A percentile compares a stretch with the other conserved stretches of the same genome.
Conservation (phyloP, 2,329 filamentous ascomycete genomes). For the Leptographium radiaticola region DNA sequence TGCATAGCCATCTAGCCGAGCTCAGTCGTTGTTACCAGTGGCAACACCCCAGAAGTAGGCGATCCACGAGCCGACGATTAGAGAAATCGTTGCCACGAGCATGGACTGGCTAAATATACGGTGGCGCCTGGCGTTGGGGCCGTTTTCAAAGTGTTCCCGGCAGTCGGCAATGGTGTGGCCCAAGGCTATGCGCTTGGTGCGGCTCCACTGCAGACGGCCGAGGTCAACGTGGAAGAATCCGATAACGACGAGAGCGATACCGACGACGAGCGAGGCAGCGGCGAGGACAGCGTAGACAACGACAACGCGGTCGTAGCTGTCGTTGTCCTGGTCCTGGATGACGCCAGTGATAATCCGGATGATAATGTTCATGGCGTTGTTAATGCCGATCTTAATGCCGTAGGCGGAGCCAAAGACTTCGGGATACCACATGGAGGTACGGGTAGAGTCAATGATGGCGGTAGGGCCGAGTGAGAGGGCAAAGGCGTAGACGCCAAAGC, state of each 20-base stretch:
- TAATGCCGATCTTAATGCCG: slow-evolving; percentile 46
- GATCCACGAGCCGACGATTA: slow-evolving; percentile 38
- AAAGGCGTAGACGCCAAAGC: slow-evolving; percentile 47
- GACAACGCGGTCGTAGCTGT: slow-evolving; percentile 41
- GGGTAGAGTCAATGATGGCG: slow-evolving; percentile 45
- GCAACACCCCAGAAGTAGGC: slow-evolving; percentile 50
- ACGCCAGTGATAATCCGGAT: slow-evolving; percentile 42
- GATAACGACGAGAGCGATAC: slow-evolving; percentile 13
- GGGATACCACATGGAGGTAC: slow-evolving; percentile 35
- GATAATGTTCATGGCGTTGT: slow-evolving; percentile 51
- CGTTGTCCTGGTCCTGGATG: slow-evolving; percentile 43
- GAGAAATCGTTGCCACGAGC: slow-evolving; percentile 28
- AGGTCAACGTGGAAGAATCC: slow-evolving; percentile 28
- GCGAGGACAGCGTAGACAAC: slow-evolving; percentile 43
- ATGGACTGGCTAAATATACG: slow-evolving; percentile 21
- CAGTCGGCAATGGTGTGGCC: slow-evolving; percentile 26
- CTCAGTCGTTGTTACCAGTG: slow-evolving; percentile 15
- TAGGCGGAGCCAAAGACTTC: slow-evolving; percentile 47
- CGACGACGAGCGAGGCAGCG: slow-evolving; percentile 31
- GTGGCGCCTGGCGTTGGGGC: background rate
- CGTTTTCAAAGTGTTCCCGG: slow-evolving; percentile 21
- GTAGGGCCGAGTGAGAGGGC: slow-evolving; percentile 42
- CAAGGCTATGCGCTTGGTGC: slow-evolving; percentile 34
- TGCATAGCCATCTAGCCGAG: background rate
- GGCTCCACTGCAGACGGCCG: slow-evolving; percentile 41